Percentiles rank a stretch among this genome's conserved stretches.
Evolutionary conservation across 2,329 filamentous ascomycete species (phyloP).

Genomic region (Pyricularia grisea): DNA sequence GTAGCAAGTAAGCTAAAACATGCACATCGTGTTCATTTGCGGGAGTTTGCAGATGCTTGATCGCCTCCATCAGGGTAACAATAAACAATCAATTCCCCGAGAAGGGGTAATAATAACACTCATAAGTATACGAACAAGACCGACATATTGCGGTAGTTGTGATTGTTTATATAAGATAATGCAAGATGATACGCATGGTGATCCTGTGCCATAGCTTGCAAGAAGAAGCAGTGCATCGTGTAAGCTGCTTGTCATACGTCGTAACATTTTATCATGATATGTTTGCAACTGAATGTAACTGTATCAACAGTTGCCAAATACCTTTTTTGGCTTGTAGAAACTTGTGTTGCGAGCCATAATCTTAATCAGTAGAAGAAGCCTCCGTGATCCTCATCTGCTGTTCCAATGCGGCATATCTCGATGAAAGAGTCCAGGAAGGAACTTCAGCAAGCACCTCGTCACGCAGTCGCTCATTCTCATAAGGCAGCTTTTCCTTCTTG

Average conservation of each 20-base stretch:
- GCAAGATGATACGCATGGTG: not conserved
- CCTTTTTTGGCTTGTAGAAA: too few species aligned
- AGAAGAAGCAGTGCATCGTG: not conserved
- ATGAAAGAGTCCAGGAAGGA: not conserved
- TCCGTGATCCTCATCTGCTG: not conserved
- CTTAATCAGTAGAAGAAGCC: not conserved
- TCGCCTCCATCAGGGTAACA: too few species aligned
- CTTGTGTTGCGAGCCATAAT: not conserved
- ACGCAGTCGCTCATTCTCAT: conserved; percentile 33
- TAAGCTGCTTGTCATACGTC: not conserved
- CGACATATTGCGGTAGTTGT: not conserved
- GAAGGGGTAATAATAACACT: not conserved
- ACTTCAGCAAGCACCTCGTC: conserved; percentile 28
- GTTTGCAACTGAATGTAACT: not conserved
- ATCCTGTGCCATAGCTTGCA: not conserved
- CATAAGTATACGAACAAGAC: not conserved
- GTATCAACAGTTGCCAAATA: not conserved
- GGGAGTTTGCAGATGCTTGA: too few species aligned
- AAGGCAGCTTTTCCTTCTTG: conserved; percentile 38
- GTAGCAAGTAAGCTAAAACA: too few species aligned
- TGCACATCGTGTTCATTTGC: too few species aligned
- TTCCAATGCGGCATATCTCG: not conserved
- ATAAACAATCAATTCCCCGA: not conserved
- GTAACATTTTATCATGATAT: not conserved
- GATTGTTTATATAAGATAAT: not conserved